Percentiles rank a stretch among this genome's conserved stretches.
Conservation (phyloP, 164 flowering plant genomes). For the Buxus sempervirens region DNA sequence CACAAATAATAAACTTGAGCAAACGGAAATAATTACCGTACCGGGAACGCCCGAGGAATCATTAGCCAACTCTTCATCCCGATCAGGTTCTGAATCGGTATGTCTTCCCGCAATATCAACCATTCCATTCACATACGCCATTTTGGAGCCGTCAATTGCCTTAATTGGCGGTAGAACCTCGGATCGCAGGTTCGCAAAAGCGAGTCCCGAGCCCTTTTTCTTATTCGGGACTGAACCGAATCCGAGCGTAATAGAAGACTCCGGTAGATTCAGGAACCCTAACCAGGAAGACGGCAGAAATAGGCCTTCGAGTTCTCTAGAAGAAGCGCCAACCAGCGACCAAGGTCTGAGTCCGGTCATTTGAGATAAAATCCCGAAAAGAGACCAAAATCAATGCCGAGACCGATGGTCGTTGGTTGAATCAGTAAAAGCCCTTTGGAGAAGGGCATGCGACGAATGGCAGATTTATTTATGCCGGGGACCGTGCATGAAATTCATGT, state of each 20-base stretch:
- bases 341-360: slow-evolving; percentile 2
- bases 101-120: slow-evolving; percentile 1
- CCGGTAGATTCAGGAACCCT: slow-evolving; percentile 15
- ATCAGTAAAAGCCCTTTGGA: neutral
- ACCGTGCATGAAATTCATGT: neutral
- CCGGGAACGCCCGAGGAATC: slow-evolving; percentile 17
- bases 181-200: slow-evolving; percentile 6
- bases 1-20: neutral
- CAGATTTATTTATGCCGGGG: neutral
- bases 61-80: slow-evolving; percentile 1
- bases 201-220: neutral
- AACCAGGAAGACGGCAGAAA: neutral
- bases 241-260: neutral
- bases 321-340: neutral
- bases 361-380: neutral
- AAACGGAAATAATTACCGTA: slow-evolving; percentile 8
- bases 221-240: neutral
- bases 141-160: slow-evolving; percentile 26
- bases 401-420: neutral
- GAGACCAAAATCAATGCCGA: neutral
- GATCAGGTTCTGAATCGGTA: neutral
- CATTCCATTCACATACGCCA: slow-evolving; percentile 14
- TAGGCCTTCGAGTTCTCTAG: slow-evolving; percentile 3
- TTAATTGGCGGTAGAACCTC: slow-evolving; percentile 24
- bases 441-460: no score